A percentile compares a stretch with the other conserved stretches of the same genome.
phyloP scores from a whole-genome alignment of 1,139 yeast genomes.

The Suhomyces atakaporum region DNA sequence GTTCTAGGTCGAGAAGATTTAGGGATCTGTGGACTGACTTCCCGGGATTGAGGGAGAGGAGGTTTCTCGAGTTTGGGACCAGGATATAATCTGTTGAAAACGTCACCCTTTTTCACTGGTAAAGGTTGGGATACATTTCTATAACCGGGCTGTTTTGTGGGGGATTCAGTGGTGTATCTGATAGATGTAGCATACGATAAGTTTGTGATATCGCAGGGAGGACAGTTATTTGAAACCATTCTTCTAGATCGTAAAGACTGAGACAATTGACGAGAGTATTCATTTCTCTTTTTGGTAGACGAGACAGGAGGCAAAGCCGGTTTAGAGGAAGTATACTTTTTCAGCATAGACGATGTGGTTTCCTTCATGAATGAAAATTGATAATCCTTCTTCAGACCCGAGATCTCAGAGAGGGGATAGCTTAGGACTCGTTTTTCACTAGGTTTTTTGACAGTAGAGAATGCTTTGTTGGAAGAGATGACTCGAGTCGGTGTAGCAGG shows the following conservation, averaged over 20 bases:
- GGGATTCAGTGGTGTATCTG: constrained; percentile 11
- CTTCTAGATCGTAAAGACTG: constrained; percentile 20
- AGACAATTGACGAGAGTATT: constrained; percentile 21
- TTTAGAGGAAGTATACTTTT: constrained; percentile 20
- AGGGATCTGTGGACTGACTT: no score
- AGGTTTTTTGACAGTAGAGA: constrained; percentile 14
- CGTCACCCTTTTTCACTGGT: constrained; percentile 13
- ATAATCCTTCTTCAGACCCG: constrained; percentile 16
- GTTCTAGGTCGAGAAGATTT: no score
- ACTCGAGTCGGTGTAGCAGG: constrained; percentile 13
- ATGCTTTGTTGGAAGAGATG: constrained; percentile 12
- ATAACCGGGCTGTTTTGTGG: constrained; percentile 11
- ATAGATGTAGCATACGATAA: constrained; percentile 10
- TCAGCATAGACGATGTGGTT: constrained; percentile 38
- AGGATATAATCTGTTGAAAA: constrained; percentile 19
- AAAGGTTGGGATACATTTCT: constrained; percentile 14
- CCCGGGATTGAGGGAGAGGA: neutral
- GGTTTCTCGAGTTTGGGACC: constrained; percentile 6
- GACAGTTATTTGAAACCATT: constrained; percentile 13
- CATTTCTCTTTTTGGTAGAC: constrained; percentile 22
- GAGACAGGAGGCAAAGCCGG: constrained; percentile 8
- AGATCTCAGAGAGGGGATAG: constrained; percentile 14
- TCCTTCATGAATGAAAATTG: constrained; percentile 42
- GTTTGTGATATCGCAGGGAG: constrained; percentile 24
- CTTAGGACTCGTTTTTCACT: constrained; percentile 14